A percentile compares a stretch with the other conserved stretches of the same genome.
Conservation (phyloP, 2,329 filamentous ascomycete species). For the Peltaster fructicola region DNA sequence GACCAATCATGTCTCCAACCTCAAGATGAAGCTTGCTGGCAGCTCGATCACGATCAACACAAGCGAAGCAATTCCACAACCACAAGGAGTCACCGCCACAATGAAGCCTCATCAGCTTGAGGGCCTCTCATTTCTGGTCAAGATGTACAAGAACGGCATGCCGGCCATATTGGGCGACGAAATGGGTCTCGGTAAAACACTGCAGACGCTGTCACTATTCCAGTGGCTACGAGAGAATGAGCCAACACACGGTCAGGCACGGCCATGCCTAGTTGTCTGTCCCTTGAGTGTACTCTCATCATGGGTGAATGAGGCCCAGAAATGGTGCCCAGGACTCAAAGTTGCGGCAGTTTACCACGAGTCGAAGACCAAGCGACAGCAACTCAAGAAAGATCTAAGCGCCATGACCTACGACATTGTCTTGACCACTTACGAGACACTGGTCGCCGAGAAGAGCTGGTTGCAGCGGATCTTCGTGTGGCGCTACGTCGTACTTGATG, state of each 20-base stretch:
- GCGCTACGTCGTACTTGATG: slow-evolving; percentile 36
- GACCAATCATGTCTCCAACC: slow-evolving; percentile 26
- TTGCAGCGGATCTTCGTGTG: slow-evolving; percentile 34
- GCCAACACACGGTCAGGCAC: slow-evolving; percentile 17
- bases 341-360: slow-evolving; percentile 30
- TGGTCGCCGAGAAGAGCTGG: slow-evolving; percentile 29
- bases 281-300: slow-evolving; percentile 33
- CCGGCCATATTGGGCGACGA: slow-evolving; percentile 31
- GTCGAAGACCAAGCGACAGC: slow-evolving; percentile 23
- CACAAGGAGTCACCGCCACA: slow-evolving; percentile 26
- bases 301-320: slow-evolving; percentile 30
- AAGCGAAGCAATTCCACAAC: slow-evolving; percentile 27
- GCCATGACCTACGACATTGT: slow-evolving; percentile 24
- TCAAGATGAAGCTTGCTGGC: slow-evolving; percentile 9
- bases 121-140: slow-evolving; percentile 32
- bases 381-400: slow-evolving; percentile 22
- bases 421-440: slow-evolving; percentile 34
- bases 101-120: slow-evolving; percentile 36
- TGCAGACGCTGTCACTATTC: slow-evolving; percentile 33
- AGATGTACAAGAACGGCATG: slow-evolving; percentile 28
- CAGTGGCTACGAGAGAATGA: slow-evolving; percentile 29
- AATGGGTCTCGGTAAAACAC: slow-evolving; percentile 34
- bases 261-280: slow-evolving; percentile 31
- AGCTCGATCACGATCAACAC: slow-evolving; percentile 8
- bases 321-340: slow-evolving; percentile 31